Evolutionary conservation across 495 filamentous ascomycete species (phyloP), one percentile per base, ranked within the genome.

Genomic region (Podospora tetraspora): DNA sequence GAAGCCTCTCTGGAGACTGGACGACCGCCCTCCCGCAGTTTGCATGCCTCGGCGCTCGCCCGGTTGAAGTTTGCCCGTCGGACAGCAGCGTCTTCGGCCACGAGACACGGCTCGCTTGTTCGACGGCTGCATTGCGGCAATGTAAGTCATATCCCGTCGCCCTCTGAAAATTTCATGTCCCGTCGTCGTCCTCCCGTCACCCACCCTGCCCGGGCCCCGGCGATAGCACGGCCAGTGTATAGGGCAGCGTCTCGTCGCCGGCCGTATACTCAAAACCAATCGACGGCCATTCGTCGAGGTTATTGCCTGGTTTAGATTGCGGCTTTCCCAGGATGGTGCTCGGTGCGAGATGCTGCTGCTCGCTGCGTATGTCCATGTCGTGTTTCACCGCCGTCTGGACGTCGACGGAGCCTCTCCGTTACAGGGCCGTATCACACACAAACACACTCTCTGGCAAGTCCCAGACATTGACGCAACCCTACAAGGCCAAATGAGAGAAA

Each of bases 101-200:
- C 12, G 25, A 58, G 56, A 61, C 65, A 52, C 65, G 65, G 65
- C 19, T 61, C 65, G 65, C 65, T 66, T 66, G 65, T 23, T 29
- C 29, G 12, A 66, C 52, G 13, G 57, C 65, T 66, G 65, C 65
- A 66, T 52, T 60, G 65, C 65, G 65, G 65, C 58, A 66, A 66
- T 66, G 65, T 66, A 66, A 29, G 65, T 66, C 65, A 66, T 66
- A 25, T 66, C 58, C 65, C 65, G 65, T 52, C 32, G 57, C 58
- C 57, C 57, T 66, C 29, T 27, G 62, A 29, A 29, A 32, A 37
- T 32, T 58, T 56, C 56, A 57, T 0, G 11, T 13, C 32, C 32
- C 43, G 1, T 19, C 12, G 34, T 43, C 34, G 34, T 16, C 13
- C 34, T 43, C 34, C 34, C 34, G 34, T 43, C 34, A 13, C 43